Evolutionary conservation across 495 filamentous ascomycete genomes (phyloP), one percentile per base, ranked within the genome.

Genomic region (Penicillium cosmopolitanum): DNA sequence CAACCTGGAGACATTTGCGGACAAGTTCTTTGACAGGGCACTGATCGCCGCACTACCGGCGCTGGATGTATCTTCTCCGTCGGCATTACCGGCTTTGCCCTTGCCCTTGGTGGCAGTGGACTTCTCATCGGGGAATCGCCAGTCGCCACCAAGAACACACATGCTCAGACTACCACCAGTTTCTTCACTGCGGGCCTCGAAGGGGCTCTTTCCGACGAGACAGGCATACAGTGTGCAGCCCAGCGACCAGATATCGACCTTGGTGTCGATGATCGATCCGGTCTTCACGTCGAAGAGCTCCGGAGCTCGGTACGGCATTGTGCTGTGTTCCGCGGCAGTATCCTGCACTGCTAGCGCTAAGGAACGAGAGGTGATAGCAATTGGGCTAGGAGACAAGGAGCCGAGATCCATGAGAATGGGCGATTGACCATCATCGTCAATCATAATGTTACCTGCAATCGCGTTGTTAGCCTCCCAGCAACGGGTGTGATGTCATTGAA

Each of bases 381-480:
- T 91, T 0, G 95, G 96, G 0, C 91, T 91, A 3, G 89, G 90
- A 33, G 92, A 88, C 33, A 98, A 79, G 16, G 93, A 97, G 44
- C 95, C 95, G 19, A 98, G 87, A 72, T 98, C 95, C 96, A 98
- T 98, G n/a, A 98, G 81, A 61, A 98, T 93, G 9, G 95, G 96
- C 25, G 87, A 88, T 54, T 84, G 82, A 55, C 93, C 93, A 61
- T 90, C 87, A 62, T 96, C 92, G 51, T 84, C 84, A 61, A 97
- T 97, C 93, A 97, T 97, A 71, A 97, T 93, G 71, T 98, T 98
- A 34, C 93, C 91, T 90, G 63, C 33, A 51, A 16, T 31, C 3
- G 4, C 15, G 18, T 36, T 63, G 48, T 69, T 68, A 63, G 70
- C 64, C 43, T 16, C 21, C 21, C 31, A 4, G 34, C 5, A 15